phyloP scores from a whole-genome alignment of 1,284 basidiomycete species.

The Paramarasmius palmivorus region DNA sequence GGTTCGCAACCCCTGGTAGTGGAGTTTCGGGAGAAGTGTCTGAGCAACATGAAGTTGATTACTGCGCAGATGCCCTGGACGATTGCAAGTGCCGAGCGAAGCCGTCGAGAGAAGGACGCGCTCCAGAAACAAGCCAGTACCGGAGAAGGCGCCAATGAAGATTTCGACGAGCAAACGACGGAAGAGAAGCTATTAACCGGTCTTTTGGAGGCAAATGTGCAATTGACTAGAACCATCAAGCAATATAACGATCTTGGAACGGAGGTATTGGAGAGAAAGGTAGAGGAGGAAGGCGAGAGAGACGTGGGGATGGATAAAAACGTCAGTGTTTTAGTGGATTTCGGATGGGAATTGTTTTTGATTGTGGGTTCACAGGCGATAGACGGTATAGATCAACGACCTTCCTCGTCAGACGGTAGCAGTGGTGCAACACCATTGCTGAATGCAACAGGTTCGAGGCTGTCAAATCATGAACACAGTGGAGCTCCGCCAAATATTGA shows the following conservation, averaged over 20 bases:
- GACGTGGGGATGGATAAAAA: slow-evolving; percentile 57
- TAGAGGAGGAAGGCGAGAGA: slow-evolving; percentile 60
- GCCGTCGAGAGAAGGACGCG: slow-evolving; percentile 36
- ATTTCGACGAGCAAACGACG: slow-evolving; percentile 44
- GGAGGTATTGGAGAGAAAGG: slow-evolving; percentile 54
- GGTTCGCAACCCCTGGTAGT: slow-evolving; percentile 50
- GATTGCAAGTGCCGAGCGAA: slow-evolving; percentile 68
- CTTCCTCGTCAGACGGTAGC: too few species aligned
- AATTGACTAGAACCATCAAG: slow-evolving; percentile 40
- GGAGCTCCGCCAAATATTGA: too few species aligned
- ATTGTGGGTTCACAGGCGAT: too few species aligned
- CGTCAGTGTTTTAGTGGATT: slow-evolving; percentile 35
- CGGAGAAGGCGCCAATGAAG: slow-evolving; percentile 27
- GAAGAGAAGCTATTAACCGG: slow-evolving; percentile 67
- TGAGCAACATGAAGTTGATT: slow-evolving; percentile 71
- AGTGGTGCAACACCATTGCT: too few species aligned
- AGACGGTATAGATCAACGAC: too few species aligned
- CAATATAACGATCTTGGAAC: slow-evolving; percentile 56
- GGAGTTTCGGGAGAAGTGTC: slow-evolving; percentile 77
- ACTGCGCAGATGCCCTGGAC: slow-evolving; percentile 81
- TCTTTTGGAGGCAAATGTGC: slow-evolving; percentile 62
- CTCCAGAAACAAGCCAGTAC: slow-evolving; percentile 6
- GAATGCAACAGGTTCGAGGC: too few species aligned
- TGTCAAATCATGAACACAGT: too few species aligned
- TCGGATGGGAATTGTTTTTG: slow-evolving; percentile 26